Base-by-base conservation (phyloP, 148 eudicot species). In the Silene conica region DNA sequence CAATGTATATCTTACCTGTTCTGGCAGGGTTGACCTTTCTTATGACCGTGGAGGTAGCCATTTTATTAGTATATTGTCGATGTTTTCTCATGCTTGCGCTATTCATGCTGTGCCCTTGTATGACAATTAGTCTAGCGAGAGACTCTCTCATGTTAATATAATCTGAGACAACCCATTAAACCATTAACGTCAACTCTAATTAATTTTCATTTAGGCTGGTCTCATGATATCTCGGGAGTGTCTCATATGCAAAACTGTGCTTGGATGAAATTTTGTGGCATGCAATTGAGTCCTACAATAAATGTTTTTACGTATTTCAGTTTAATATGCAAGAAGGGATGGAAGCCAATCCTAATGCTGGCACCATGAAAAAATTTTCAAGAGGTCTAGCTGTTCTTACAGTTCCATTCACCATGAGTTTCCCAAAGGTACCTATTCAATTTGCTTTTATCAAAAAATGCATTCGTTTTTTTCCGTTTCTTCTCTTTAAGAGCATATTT, bases 301-400 rank as follows among this genome's bases (percentile, higher is more conserved):
- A 48, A 48, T 48, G 54, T 11, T 14, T 11, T 74, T 13, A 16
- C 28, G 43, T 70, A 84, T 76, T 41, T 34, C 85, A 92, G 98
- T 88, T 79, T 71, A 94, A 94, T 78, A 79, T 84, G 83, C 98
- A 89, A 84, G 96, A 90, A 84, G 98, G 97, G n/a, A 48, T 92
- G 87, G 98, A 91, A 81, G 98, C 96, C 69, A 94, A 94, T 81
- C 97, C 97, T 48, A 78, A 87, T 77, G 98, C 90, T 79, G 78
- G 80, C 26, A 92, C 90, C 66, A 89, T 92, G 87, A 94, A 94
- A 77, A 88, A 86, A 72, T 87, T 91, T 79, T 86, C 92, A 48
- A 83, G 98, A 79, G 96, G 23, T 28, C 74, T 94, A 75, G 98
- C 98, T 71, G 83, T 73, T 80, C 78, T 92, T 50, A 81, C 93